These are phyloP conservation scores for Auxenochlorella pyrenoidosa DNA, from an alignment of 139 green algal genomes.

Conservation along the genomic window DNA sequence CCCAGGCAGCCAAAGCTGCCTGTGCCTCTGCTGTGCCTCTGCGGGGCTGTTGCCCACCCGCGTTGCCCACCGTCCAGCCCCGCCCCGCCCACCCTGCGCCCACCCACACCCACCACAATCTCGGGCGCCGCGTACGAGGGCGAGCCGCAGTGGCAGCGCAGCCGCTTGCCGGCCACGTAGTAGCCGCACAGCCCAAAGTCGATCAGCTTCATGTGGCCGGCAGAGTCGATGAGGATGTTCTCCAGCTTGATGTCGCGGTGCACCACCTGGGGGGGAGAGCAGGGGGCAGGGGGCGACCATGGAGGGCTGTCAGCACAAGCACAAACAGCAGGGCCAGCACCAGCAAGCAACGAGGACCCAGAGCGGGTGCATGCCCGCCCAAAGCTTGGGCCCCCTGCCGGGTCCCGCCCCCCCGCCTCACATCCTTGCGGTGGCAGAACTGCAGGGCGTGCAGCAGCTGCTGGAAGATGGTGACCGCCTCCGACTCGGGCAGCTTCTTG, in stretches of 20 bases:
- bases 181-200: conserved; percentile 89
- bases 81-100: neutral
- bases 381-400: no score
- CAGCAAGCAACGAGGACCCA: neutral
- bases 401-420: no score
- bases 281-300: no score
- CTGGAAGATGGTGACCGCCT: conserved; percentile 77
- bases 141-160: conserved; percentile 80
- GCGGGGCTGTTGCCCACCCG: neutral
- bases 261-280: conserved; percentile 28
- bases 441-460: conserved; percentile 77
- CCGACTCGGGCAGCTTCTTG: conserved; percentile 81
- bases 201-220: conserved; percentile 76
- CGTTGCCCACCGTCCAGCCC: neutral
- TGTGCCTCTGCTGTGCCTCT: no score
- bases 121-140: conserved; percentile 93
- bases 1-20: no score
- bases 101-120: conserved; percentile 56
- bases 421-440: conserved; percentile 84
- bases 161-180: conserved; percentile 48
- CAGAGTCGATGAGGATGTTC: conserved; percentile 80
- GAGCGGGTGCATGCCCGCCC: no score
- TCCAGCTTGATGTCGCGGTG: conserved; percentile 79
- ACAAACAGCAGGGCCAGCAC: neutral
- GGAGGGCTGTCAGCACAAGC: neutral